These are phyloP conservation scores for Colletotrichum theobromicola DNA, from an alignment of 2,329 filamentous ascomycete species.

Conservation along the genomic window DNA sequence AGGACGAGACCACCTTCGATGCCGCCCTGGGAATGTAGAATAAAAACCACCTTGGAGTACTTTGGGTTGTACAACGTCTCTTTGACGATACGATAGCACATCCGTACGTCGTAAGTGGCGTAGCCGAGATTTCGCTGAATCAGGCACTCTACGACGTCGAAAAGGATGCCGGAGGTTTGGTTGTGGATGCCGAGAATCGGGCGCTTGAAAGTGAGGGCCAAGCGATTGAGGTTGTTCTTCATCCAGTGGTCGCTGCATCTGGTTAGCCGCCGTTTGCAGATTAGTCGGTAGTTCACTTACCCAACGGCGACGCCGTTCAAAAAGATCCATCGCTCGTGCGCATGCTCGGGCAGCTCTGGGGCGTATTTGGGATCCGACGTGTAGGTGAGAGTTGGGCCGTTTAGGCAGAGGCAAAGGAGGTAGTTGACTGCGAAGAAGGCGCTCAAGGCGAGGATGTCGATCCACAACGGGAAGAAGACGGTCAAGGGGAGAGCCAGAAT, in stretches of 20 bases:
- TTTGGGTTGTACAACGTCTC: constrained; percentile 64
- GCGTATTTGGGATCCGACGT: constrained; percentile 60
- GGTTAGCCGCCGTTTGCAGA: neutral
- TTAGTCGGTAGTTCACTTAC: constrained; percentile 43
- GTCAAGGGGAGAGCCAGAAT: constrained; percentile 61
- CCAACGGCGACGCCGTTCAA: constrained; percentile 74
- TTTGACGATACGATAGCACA: constrained; percentile 69
- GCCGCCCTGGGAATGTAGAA: constrained; percentile 79
- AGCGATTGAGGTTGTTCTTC: constrained; percentile 71
- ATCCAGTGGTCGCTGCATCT: constrained; percentile 66
- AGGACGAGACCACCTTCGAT: constrained; percentile 76
- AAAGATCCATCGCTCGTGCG: constrained; percentile 78
- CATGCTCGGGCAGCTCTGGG: constrained; percentile 51
- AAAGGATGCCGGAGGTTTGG: constrained; percentile 74
- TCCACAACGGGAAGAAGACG: constrained; percentile 55
- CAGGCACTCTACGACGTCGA: constrained; percentile 79
- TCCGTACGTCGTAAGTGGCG: constrained; percentile 70
- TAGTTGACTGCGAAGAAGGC: constrained; percentile 56
- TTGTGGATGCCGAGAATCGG: constrained; percentile 79
- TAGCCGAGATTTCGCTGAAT: constrained; percentile 78
- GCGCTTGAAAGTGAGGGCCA: constrained; percentile 75
- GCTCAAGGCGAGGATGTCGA: constrained; percentile 40
- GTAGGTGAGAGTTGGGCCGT: constrained; percentile 55
- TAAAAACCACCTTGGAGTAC: constrained; percentile 74
- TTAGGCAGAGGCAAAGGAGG: constrained; percentile 56